A percentile compares a stretch with the other conserved stretches of the same genome.
phyloP scores from a whole-genome alignment of 495 filamentous ascomycete genomes.

The Lasiosphaeria ovina region DNA sequence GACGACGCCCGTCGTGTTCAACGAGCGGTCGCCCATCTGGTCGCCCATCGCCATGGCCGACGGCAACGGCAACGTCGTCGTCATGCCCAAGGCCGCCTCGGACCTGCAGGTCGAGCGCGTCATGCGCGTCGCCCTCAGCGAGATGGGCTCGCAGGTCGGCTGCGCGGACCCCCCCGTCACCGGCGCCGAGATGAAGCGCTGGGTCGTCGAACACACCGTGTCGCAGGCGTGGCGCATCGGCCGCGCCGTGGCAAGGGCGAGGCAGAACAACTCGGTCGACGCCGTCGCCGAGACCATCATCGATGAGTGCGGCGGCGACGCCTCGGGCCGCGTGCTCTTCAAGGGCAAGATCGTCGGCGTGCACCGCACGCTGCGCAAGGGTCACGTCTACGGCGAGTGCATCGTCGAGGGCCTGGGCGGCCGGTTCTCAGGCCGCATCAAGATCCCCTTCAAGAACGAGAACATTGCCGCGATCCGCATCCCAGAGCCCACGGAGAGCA shows the following conservation, averaged over 20 bases:
- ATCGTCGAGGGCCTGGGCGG: conserved; percentile 45
- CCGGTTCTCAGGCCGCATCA: conserved; percentile 40
- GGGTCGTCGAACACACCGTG: conserved; percentile 51
- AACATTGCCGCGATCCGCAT: conserved; percentile 55
- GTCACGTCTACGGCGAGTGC: conserved; percentile 54
- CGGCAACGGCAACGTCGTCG: conserved; percentile 49
- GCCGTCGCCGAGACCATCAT: conserved; percentile 56
- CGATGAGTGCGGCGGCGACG: conserved; percentile 52
- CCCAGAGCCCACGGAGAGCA: conserved; percentile 8
- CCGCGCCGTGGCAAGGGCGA: conserved; percentile 51
- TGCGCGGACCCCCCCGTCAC: conserved; percentile 45
- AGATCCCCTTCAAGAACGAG: conserved; percentile 66
- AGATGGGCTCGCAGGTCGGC: conserved; percentile 49
- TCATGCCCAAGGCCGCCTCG: conserved; percentile 40
- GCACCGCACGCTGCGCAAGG: conserved; percentile 52
- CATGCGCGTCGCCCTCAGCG: conserved; percentile 41
- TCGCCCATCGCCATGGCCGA: conserved; percentile 48
- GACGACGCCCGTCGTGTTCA: conserved; percentile 53
- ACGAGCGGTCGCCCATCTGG: conserved; percentile 46
- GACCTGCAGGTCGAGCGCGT: conserved; percentile 42
- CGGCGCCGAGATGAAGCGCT: conserved; percentile 45
- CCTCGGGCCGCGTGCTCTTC: conserved; percentile 54
- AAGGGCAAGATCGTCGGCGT: conserved; percentile 62
- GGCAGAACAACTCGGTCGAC: conserved; percentile 44
- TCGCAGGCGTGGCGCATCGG: conserved; percentile 55